These are phyloP conservation scores for Trichomonascaceae sp. DNA, from an alignment of 1,139 yeast genomes.

Conservation along the genomic window DNA sequence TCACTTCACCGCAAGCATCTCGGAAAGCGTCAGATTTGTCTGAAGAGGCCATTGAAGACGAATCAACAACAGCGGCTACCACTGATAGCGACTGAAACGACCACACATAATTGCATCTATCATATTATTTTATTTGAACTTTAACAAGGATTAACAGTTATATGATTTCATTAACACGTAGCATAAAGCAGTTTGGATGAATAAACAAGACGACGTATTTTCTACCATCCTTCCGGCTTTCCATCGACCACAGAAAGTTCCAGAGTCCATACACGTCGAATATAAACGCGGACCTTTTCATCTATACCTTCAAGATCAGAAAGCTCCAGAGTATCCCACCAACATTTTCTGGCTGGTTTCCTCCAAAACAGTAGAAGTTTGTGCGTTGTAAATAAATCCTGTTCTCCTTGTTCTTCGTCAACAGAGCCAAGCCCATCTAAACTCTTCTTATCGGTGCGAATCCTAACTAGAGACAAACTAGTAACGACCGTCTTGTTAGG, in stretches of 20 bases:
- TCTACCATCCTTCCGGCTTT: constrained; percentile 2
- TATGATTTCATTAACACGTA: background rate
- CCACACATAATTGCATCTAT: background rate
- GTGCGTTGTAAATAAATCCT: constrained; percentile 46
- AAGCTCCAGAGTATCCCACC: constrained; percentile 77
- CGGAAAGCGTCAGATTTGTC: background rate
- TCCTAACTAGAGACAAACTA: constrained; percentile 75
- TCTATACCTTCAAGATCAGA: constrained; percentile 45
- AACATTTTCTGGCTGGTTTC: constrained; percentile 97
- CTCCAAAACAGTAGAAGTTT: constrained; percentile 91
- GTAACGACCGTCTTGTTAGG: constrained; percentile 81
- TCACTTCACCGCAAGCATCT: constrained; percentile 3
- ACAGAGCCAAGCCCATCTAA: constrained; percentile 2
- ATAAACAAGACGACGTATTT: background rate
- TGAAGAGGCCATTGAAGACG: background rate
- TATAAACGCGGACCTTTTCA: constrained; percentile 51
- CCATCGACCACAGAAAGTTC: constrained; percentile 46
- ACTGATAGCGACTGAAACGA: background rate
- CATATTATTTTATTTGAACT: background rate
- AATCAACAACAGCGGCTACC: background rate
- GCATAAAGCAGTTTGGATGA: background rate
- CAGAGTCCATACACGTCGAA: constrained; percentile 79
- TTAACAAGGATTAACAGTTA: background rate
- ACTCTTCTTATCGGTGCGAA: constrained; percentile 26
- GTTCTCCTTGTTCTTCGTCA: constrained; percentile 19